Evolutionary conservation across 2,329 filamentous ascomycete species (phyloP), one percentile per base, ranked within the genome.

Genomic region (Helotiales sp.): DNA sequence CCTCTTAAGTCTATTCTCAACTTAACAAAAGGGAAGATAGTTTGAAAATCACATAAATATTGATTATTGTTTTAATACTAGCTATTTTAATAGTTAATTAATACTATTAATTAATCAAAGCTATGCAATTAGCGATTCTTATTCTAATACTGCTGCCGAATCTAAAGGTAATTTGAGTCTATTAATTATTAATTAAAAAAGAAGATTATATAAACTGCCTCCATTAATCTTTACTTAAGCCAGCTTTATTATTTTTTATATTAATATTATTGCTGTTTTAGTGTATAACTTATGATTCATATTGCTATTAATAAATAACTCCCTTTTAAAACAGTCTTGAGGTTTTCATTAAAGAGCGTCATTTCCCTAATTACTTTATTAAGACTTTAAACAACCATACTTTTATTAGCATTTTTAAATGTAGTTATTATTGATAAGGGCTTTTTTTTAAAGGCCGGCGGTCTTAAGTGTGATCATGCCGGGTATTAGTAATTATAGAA

Each of bases 241-340:
- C 17, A 55, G 47, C 61, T 63, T 49, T 8, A 55, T 13, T 43
- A 32, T 26, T 49, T 32, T 32, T 30, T 34, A 30, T 26, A 20
- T 17, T 55, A 17, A 63, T 57, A 57, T 30, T 45, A 63, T 55
- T 8, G 61, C 49, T 2, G 63, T 50, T 3, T 45, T 66, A 30
- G 64, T 66, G 32, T 66, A 63, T 4, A 66, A 63, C 59, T 57
- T 66, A 57, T 62, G 24, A 49, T 66, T 66, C n/a, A n/a, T n/a
- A 22, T 47, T 55, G 32, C 28, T 26, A 61, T 34, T 22, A n/a
- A 61, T 6, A 63, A 50, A 58, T n/a, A 60, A 60, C 30, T 60
- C 54, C 52, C 34, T 61, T 52, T 54, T 45, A 17, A 20, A 47
- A 67, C 32, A 32, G 52, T 61, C 40, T 63, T 45, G 34, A 61